Evolutionary conservation across 2,329 filamentous ascomycete genomes (phyloP), one percentile per base, ranked within the genome.

Genomic region (Fonsecaea nubica): DNA sequence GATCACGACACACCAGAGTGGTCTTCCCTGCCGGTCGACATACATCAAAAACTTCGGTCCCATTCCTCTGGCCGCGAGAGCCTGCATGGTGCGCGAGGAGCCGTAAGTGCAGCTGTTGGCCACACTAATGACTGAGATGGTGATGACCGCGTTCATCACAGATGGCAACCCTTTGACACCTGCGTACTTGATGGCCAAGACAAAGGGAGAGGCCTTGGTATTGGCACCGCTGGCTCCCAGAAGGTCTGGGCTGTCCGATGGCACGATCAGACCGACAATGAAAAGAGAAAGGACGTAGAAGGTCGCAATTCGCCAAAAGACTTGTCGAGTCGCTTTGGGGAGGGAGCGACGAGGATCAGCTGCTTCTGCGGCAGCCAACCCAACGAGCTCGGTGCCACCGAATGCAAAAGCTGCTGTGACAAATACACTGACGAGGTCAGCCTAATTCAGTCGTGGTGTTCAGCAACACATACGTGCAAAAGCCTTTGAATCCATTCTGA

Each of bases 31-130:
- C 58, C 89, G 89, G 81, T 94, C 93, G 73, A 95, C 89, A 79
- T 94, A 96, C 65, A 87, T 87, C 38, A 97, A 83, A 71, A 93
- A 82, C 67, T 81, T 84, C 7, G 93, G 93, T 0, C 91, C 93
- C 77, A 95, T 92, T 64, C 89, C 86, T 77, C 95, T 92, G 76
- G 96, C 92, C 52, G 93, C 93, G 2, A 97, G 86, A 3, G 93
- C 93, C 35, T 92, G 92, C 10, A 97, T 87, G 2, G 93, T 97
- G 73, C 94, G 89, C 0, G 92, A 96, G 32, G 92, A 95, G 36
- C 92, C 94, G 74, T 96, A 98, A 66, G 97, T 90, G 70, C 93
- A 89, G 7, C 92, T 94, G 79, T 97, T 97, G 63, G 93, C 93
- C 66, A 97, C 93, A 0, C 92, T 95, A 33, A 97, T 82, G 33